A percentile compares a stretch with the other conserved stretches of the same genome.
These are phyloP conservation scores for Gracilaria domingensis DNA, from an alignment of 23 red algal genomes.

Conservation along the genomic window DNA sequence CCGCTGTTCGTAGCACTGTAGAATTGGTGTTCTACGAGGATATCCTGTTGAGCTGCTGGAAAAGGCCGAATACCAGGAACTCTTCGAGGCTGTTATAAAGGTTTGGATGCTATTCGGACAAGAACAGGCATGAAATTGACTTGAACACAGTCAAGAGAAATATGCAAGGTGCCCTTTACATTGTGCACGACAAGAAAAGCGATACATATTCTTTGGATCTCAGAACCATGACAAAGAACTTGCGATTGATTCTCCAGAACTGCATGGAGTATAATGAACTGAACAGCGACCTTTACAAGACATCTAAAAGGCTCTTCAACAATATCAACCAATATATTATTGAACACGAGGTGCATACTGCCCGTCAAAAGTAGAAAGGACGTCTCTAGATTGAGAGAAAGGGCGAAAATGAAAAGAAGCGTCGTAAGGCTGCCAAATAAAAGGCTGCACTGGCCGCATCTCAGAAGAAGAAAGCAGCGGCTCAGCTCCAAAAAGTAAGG, in stretches of 20 bases:
- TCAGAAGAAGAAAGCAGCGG: conserved; percentile 18
- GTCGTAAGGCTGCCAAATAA: conserved; percentile 55
- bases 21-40: conserved; percentile 33
- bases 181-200: conserved; percentile 27
- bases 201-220: conserved; percentile 61
- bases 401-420: conserved; percentile 30
- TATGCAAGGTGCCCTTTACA: conserved; percentile 69
- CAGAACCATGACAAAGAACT: conserved; percentile 50
- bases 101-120: conserved; percentile 85
- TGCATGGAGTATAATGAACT: conserved; percentile 92
- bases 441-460: conserved; percentile 36
- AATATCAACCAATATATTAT: conserved; percentile 6
- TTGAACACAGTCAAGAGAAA: conserved; percentile 82
- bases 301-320: conserved; percentile 54
- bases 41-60: conserved; percentile 41
- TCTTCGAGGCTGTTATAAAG: conserved; percentile 82
- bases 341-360: conserved; percentile 9
- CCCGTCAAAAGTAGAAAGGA: conserved; percentile 40
- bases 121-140: conserved; percentile 87
- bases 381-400: conserved; percentile 22
- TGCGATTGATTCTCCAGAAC: conserved; percentile 82
- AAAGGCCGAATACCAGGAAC: conserved; percentile 39
- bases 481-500: conserved; percentile 37
- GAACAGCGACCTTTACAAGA: conserved; percentile 64
- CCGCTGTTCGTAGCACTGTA: conserved; percentile 34